phyloP scores from a whole-genome alignment of 495 filamentous ascomycete genomes.

The Neurospora sp. region DNA sequence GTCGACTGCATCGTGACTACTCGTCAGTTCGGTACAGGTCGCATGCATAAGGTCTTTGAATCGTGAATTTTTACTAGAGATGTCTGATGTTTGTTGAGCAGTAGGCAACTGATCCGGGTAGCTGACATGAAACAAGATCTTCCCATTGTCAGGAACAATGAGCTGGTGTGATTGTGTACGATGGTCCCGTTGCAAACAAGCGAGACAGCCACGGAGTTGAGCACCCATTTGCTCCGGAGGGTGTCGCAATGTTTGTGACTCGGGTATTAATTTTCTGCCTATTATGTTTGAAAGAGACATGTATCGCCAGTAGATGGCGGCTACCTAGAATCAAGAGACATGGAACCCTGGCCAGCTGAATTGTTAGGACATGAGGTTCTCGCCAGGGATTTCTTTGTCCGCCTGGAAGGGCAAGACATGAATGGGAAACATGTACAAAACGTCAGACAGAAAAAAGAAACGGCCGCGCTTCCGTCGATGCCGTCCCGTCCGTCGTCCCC shows the following conservation, averaged over 20 bases:
- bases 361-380: neutral
- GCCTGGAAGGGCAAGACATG: neutral
- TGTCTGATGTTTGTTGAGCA: neutral
- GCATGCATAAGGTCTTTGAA: neutral
- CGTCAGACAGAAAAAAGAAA: neutral
- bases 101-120: neutral
- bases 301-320: neutral
- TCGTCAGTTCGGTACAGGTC: neutral
- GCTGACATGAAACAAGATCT: neutral
- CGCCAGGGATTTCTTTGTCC: neutral
- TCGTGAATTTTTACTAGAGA: neutral
- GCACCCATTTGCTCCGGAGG: neutral
- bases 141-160: neutral
- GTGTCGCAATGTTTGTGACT: neutral
- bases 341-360: neutral
- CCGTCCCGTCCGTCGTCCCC: neutral
- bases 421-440: neutral
- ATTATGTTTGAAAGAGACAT: neutral
- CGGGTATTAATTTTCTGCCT: neutral
- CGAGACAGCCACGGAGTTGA: neutral
- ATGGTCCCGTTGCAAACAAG: neutral
- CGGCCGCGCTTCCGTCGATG: neutral
- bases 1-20: neutral
- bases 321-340: neutral
- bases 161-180: neutral